Evolutionary conservation across 1,284 basidiomycete species (phyloP), one percentile per base, ranked within the genome.

Genomic region (Malassezia slooffiae): DNA sequence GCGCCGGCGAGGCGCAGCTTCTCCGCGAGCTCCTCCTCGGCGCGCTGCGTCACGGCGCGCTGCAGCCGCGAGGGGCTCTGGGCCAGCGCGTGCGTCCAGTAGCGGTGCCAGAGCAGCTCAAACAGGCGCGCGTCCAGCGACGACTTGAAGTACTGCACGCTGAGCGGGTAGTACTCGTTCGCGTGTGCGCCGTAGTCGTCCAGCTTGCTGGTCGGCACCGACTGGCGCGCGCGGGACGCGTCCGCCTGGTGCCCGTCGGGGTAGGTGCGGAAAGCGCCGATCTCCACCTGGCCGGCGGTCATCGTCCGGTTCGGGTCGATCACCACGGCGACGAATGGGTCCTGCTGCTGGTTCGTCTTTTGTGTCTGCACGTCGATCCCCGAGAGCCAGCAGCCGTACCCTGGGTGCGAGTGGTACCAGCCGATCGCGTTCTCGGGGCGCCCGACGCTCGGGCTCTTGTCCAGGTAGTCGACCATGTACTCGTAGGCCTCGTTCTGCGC

Each of bases 351-450:
- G 69, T 96, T 91, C 59, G 81, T 89, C 73, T 84, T 77, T 70
- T 97, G 91, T 0, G 91, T 97, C 70, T 83, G 83, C 42, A 96
- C 90, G 74, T 99, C 93, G 30, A 97, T 93, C 55, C 87, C 90
- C 31, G 87, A 91, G 30, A 99, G 74, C 93, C 93, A 99, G 72
- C 93, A 99, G 5, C 93, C 93, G 70, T 97, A 99, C 15, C 93
- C 93, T 38, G 93, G 93, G 75, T 99, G 93, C 32, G 89, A 95
- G 70, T 97, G 91, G 70, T 97, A 97, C 91, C 91, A 97, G n/a
- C 91, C 91, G 47, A 95, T 82, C 4, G 83, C 81, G 60, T 93
- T 81, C 69, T 96, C 91, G 15, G 80, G 71, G 50, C 88, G 77
- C 11, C 80, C 81, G 11, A 83, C 83, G 82, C 80, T 80, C 60